Evolutionary conservation across 2,329 filamentous ascomycete genomes (phyloP).

Genomic region (Aspergillus sojae): DNA sequence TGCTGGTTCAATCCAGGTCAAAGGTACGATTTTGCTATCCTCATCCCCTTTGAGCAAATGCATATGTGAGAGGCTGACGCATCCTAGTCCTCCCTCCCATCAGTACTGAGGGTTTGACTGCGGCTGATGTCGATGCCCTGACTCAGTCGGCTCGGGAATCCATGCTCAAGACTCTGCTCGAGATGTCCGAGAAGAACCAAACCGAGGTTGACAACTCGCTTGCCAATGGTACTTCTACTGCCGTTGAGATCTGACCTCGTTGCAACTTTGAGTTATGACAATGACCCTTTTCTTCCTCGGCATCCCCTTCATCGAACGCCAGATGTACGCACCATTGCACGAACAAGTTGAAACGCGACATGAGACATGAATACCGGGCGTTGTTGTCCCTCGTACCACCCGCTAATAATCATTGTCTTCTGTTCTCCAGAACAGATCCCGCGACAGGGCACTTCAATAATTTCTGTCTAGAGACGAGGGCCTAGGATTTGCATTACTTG

Average conservation of each 20-base stretch:
- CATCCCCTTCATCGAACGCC: neutral
- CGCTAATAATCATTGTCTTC: neutral
- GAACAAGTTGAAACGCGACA: slow-evolving; percentile 1
- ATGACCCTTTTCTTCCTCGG: neutral
- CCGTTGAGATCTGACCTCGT: slow-evolving; percentile 38
- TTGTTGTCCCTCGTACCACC: neutral
- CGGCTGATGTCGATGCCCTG: slow-evolving; percentile 77
- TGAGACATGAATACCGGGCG: neutral
- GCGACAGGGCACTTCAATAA: neutral
- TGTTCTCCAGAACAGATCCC: neutral
- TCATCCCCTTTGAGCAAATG: neutral
- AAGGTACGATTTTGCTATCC: slow-evolving; percentile 56
- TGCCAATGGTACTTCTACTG: slow-evolving; percentile 33
- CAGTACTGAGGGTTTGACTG: slow-evolving; percentile 69
- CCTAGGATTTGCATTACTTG: neutral
- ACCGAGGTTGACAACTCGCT: slow-evolving; percentile 21
- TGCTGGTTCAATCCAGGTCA: slow-evolving; percentile 71
- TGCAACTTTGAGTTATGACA: neutral
- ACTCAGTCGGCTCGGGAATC: slow-evolving; percentile 68
- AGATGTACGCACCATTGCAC: neutral
- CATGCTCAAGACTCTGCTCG: slow-evolving; percentile 67
- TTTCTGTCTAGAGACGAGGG: neutral
- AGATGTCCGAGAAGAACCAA: slow-evolving; percentile 40
- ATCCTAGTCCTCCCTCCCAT: slow-evolving; percentile 75
- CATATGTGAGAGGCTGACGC: slow-evolving; percentile 3